Evolutionary conservation across 2,329 filamentous ascomycete genomes (phyloP).

Genomic region (Parastagonospora nodorum): DNA sequence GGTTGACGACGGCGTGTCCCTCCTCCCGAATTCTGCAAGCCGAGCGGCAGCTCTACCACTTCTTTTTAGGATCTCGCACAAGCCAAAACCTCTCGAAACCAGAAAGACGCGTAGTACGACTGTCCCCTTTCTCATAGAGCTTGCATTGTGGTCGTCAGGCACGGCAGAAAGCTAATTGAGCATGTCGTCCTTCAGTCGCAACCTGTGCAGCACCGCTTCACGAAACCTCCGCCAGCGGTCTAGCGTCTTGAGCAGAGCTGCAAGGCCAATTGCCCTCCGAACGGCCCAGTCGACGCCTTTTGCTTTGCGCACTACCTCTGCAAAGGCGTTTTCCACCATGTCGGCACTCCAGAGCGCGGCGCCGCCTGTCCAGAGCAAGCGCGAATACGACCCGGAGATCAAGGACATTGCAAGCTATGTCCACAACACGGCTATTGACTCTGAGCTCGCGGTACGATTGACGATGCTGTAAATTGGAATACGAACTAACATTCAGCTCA

Average conservation of each 20-base stretch:
- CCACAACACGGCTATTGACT: conserved; percentile 87
- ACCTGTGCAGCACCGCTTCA: conserved; percentile 46
- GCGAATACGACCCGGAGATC: conserved; percentile 86
- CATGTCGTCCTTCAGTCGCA: conserved; percentile 51
- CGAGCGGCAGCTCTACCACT: conserved; percentile 24
- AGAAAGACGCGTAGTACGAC: conserved; percentile 38
- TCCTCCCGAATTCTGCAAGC: conserved; percentile 30
- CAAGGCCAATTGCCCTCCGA: conserved; percentile 44
- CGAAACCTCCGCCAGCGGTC: conserved; percentile 45
- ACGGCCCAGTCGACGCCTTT: conserved; percentile 28
- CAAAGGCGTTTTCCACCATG: conserved; percentile 46
- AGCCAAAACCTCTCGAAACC: conserved; percentile 23
- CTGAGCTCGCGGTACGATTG: conserved; percentile 82
- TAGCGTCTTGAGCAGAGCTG: conserved; percentile 38
- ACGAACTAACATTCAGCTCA: conserved; percentile 19
- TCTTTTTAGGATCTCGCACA: conserved; percentile 27
- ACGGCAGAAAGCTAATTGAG: conserved; percentile 44
- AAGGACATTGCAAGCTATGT: conserved; percentile 94
- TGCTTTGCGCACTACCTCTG: conserved; percentile 25
- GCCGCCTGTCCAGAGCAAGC: conserved; percentile 36
- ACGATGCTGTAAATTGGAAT: neutral
- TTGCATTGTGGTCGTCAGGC: conserved; percentile 36
- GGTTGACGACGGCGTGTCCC: conserved; percentile 37
- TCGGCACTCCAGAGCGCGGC: conserved; percentile 43
- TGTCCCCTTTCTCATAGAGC: conserved; percentile 34